Conservation (phyloP, 179 eudicot genomes). For the Silene coronaria region DNA sequence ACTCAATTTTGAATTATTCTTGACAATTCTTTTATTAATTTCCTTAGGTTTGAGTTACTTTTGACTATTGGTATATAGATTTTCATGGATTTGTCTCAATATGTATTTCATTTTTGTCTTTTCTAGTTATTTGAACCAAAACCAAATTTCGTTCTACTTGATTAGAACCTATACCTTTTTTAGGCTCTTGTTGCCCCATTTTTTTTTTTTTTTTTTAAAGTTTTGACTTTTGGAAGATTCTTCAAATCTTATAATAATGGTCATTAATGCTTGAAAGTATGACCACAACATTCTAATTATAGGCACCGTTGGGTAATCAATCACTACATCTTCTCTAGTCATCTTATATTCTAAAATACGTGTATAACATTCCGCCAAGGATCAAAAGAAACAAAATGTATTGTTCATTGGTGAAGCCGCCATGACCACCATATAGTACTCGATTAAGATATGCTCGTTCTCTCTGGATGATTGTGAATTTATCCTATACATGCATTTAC, state of each 20-base stretch:
- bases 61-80: too few species aligned
- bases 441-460: background rate
- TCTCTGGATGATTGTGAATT: background rate
- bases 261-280: constrained; percentile 5
- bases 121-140: too few species aligned
- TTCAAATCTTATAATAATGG: background rate
- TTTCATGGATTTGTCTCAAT: too few species aligned
- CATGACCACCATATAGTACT: background rate
- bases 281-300: background rate
- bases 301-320: background rate
- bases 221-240: constrained; percentile 14
- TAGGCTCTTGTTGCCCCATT: background rate
- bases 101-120: too few species aligned
- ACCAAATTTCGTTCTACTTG: background rate
- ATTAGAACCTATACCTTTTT: background rate
- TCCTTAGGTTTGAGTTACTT: too few species aligned
- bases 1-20: too few species aligned
- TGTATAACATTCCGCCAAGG: background rate
- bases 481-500: constrained; percentile 9
- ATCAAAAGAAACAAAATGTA: background rate
- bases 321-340: background rate
- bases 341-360: background rate
- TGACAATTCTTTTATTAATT: too few species aligned
- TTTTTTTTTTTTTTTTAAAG: background rate
- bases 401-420: background rate